These are phyloP conservation scores for Podospora bellae-mahoneyi DNA, from an alignment of 495 filamentous ascomycete genomes.

Conservation along the genomic window DNA sequence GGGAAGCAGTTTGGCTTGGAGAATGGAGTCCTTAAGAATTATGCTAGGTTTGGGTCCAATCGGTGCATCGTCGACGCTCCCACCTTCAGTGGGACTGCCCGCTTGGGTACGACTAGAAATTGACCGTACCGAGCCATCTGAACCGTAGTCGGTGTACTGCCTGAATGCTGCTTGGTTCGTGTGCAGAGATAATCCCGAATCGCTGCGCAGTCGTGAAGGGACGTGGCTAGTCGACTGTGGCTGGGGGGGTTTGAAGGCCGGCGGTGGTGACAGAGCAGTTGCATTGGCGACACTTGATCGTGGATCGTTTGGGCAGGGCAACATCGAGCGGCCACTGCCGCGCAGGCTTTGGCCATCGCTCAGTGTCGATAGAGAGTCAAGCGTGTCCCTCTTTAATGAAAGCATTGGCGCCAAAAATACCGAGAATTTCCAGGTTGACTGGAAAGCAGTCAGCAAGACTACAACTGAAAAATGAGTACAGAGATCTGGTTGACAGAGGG, in stretches of 20 bases:
- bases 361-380: conserved; percentile 22
- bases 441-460: background rate
- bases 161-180: conserved; percentile 35
- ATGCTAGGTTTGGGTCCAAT: conserved; percentile 1
- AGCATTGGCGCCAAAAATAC: conserved; percentile 18
- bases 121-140: conserved; percentile 23
- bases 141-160: conserved; percentile 35
- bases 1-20: conserved; percentile 17
- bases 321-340: conserved; percentile 16
- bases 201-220: conserved; percentile 35
- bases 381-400: conserved; percentile 18
- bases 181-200: conserved; percentile 39
- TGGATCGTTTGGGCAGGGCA: conserved; percentile 16
- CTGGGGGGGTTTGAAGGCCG: conserved; percentile 12
- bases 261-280: conserved; percentile 30
- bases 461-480: background rate
- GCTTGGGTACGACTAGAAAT: conserved; percentile 9
- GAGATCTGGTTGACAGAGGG: background rate
- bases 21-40: conserved; percentile 4
- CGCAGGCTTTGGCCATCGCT: conserved; percentile 17
- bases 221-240: conserved; percentile 14
- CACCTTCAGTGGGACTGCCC: conserved; percentile 17
- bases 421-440: background rate
- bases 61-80: conserved; percentile 23
- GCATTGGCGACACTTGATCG: conserved; percentile 13